phyloP scores from a whole-genome alignment of 768 basidiomycete genomes.

The Boletus insuetus region DNA sequence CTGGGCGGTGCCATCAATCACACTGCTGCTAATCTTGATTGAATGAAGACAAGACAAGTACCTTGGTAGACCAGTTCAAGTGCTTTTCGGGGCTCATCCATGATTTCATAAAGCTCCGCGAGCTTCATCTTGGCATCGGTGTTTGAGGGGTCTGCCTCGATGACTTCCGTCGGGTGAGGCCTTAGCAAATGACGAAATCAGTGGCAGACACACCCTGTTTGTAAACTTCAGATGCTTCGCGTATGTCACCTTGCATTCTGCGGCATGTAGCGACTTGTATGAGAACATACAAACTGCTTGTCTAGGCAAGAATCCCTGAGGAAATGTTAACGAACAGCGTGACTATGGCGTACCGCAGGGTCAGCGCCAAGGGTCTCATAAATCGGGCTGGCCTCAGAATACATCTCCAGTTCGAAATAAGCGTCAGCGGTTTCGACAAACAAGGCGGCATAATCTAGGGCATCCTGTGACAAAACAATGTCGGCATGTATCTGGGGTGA shows the following conservation, averaged over 20 bases:
- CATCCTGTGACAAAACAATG: conserved; percentile 67
- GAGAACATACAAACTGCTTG: conserved; percentile 67
- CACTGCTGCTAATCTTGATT: conserved; percentile 49
- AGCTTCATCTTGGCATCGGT: conserved; percentile 86
- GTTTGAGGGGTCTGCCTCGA: conserved; percentile 68
- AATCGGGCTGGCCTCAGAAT: conserved; percentile 73
- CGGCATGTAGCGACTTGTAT: conserved; percentile 81
- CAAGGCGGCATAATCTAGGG: conserved; percentile 71
- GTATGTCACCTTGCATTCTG: conserved; percentile 69
- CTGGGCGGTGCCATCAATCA: conserved; percentile 47
- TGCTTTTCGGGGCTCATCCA: conserved; percentile 77
- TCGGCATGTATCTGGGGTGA: conserved; percentile 67
- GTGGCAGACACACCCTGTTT: conserved; percentile 57
- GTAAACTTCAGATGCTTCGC: conserved; percentile 80
- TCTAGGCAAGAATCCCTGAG: conserved; percentile 41
- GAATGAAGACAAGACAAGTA: conserved; percentile 21
- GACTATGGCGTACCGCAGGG: conserved; percentile 52
- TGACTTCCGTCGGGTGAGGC: conserved; percentile 48
- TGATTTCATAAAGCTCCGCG: conserved; percentile 85
- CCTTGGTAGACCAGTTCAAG: conserved; percentile 68
- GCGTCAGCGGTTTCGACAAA: conserved; percentile 86
- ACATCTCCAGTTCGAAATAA: conserved; percentile 66
- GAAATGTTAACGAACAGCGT: neutral
- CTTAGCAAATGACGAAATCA: neutral
- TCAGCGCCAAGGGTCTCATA: conserved; percentile 77